Evolutionary conservation across 2,329 filamentous ascomycete species (phyloP), one percentile per base, ranked within the genome.

Genomic region (Colletotrichum orbiculare): DNA sequence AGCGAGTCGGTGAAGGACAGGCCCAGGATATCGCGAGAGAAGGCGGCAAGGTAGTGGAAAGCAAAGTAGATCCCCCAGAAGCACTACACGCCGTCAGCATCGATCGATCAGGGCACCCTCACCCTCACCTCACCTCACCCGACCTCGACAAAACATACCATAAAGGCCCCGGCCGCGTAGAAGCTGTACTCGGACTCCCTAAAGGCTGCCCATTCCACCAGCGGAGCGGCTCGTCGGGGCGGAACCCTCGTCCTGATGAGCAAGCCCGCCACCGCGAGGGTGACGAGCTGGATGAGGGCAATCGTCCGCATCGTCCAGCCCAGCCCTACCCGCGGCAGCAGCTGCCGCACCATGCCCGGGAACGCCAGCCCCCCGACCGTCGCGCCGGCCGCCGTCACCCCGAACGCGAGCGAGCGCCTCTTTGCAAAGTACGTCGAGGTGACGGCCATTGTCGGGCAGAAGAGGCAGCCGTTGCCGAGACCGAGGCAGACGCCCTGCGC

Each of bases 401-500:
- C 89, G 54, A 91, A 84, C 12, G 86, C 89, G 4, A 91, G 75
- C 0, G 84, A 82, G 48, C 87, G 81, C 65, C 80, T 83, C 42
- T 77, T 81, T 54, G 76, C 78, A 72, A 91, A 92, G 70, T 92
- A 92, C 7, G 89, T 89, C 2, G 89, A 85, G 2, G 92, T 77
- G 5, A 91, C 84, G 1, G 89, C 85, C 46, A 92, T 82, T 46
- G 84, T 81, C 0, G 90, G 87, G 53, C 88, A 85, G 74, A 90
- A 92, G 6, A 91, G 75, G 66, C 82, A 87, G 3, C 89, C 89
- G 60, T 85, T 84, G 2, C 87, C 89, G 0, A 89, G 59, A 0
- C 87, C 87, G 61, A 83, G 76, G 56, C 82, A 82, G 7, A 87
- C 63, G 3, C 87, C 87, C 70, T 88, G 86, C 0, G 83, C 76